Base-by-base conservation (phyloP, 805 yeast genomes). In the Teunomyces panamensis region DNA sequence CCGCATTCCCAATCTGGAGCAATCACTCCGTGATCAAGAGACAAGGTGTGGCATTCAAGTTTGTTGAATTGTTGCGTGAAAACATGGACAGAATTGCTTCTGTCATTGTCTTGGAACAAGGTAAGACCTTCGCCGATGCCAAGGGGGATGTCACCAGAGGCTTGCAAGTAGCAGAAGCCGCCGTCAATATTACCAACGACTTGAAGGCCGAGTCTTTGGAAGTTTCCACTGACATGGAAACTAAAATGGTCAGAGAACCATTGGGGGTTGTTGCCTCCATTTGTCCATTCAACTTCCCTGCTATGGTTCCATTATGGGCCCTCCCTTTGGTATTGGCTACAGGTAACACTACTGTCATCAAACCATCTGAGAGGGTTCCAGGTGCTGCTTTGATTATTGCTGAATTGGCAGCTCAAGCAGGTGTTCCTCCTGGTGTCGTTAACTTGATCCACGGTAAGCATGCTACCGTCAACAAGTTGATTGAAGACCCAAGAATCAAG, bases 251-350 rank as follows among this genome's bases (percentile, higher is more conserved):
- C 44, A 78, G 90, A 56, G 85, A 81, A 63, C 89, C 89, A 39
- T 70, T 85, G 50, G 92, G 92, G 29, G 87, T 85, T 6, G 79
- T 85, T 50, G 89, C 85, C 11, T 85, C 90, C 20, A 86, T 85
- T 58, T 81, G 86, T 54, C 92, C 92, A 16, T 85, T 85, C 73
- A 85, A 85, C 70, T 85, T 85, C 80, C 92, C 92, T 24, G 91
- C 89, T 39, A 85, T 85, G 92, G 87, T 87, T 56, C 85, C 85
- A 8, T 71, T 82, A 56, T 82, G 87, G 87, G 75, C 83, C 26
- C 68, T 82, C 47, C 87, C 87, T 6, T 71, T 83, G 53, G 69
- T 79, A 10, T 71, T 83, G 49, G 85, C 78, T 42, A 84, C 89
- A 17, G 92, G 92, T 53, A 86, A 85, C 73, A 81, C 89, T 35